Evolutionary conservation across 192 early-diverging fungal genomes (phyloP).

Genomic region (Entomortierella parvispora): DNA sequence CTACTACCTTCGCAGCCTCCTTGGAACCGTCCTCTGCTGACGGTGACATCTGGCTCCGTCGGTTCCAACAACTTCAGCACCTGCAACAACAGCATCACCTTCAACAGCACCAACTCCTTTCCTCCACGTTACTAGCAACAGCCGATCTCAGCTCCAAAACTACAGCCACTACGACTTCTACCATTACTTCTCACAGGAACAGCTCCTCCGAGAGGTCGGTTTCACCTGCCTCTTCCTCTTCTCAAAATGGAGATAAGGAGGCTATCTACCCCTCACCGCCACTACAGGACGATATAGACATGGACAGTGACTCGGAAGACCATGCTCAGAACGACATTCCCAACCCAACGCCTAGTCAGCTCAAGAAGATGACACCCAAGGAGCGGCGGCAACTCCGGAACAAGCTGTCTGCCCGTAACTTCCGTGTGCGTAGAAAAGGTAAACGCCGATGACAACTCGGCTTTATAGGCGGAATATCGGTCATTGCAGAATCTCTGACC

Average conservation of each 20-base stretch:
- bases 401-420: conserved; percentile 87
- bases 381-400: conserved; percentile 84
- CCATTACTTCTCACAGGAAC: conserved; percentile 4
- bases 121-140: conserved; percentile 7
- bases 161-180: background rate
- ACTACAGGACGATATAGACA: conserved; percentile 18
- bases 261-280: conserved; percentile 30
- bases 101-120: conserved; percentile 35
- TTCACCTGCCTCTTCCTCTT: conserved; percentile 21
- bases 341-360: conserved; percentile 42
- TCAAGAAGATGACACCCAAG: conserved; percentile 71
- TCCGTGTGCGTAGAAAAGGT: conserved; percentile 84
- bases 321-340: background rate
- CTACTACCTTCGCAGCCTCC: background rate
- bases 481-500: too few species aligned
- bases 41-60: conserved; percentile 22
- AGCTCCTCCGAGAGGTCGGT: conserved; percentile 29
- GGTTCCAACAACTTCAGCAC: conserved; percentile 34
- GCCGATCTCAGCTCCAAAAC: background rate
- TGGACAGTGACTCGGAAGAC: conserved; percentile 38
- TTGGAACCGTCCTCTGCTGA: background rate
- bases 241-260: background rate
- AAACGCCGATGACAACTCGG: background rate
- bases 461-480: too few species aligned
- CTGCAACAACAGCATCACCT: conserved; percentile 26